Percentiles rank a stretch among this genome's conserved stretches.
These are phyloP conservation scores for Daldinia grandis DNA, from an alignment of 495 filamentous ascomycete species.

Conservation along the genomic window DNA sequence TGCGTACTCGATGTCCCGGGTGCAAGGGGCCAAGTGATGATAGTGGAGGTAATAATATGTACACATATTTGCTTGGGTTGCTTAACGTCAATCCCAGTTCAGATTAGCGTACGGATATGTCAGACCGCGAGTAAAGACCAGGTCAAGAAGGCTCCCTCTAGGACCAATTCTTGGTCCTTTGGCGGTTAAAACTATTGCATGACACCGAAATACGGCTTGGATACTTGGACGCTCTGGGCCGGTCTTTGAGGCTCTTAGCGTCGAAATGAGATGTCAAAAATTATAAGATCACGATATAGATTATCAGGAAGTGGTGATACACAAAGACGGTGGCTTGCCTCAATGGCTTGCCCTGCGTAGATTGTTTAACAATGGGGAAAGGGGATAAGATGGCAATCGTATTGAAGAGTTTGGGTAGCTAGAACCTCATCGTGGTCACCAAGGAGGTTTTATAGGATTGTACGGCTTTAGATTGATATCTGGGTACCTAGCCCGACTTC, in stretches of 20 bases:
- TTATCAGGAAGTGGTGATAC: not conserved
- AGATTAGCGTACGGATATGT: not conserved
- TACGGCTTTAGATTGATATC: not conserved
- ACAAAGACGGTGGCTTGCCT: not conserved
- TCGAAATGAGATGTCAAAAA: not conserved
- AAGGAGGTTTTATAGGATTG: constrained; percentile 13
- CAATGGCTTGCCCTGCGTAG: too few species aligned
- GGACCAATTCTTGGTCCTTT: not conserved
- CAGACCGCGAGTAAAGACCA: not conserved
- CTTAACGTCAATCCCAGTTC: not conserved
- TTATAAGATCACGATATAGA: not conserved
- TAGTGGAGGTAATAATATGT: constrained; percentile 48
- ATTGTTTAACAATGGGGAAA: not conserved
- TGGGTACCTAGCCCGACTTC: not conserved
- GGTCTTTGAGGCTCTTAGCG: not conserved
- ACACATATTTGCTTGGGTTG: constrained; percentile 37
- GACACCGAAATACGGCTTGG: not conserved
- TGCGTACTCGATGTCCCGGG: constrained; percentile 49
- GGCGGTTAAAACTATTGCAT: not conserved
- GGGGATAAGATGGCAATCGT: not conserved
- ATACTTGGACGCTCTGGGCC: not conserved
- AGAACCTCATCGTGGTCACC: not conserved
- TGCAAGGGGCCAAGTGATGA: constrained; percentile 53
- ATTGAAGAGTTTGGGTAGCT: not conserved
- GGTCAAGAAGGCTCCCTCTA: not conserved